Evolutionary conservation across 176 grass and related monocot genomes (phyloP), one percentile per base, ranked within the genome.

Genomic region (Ensete glaucum): DNA sequence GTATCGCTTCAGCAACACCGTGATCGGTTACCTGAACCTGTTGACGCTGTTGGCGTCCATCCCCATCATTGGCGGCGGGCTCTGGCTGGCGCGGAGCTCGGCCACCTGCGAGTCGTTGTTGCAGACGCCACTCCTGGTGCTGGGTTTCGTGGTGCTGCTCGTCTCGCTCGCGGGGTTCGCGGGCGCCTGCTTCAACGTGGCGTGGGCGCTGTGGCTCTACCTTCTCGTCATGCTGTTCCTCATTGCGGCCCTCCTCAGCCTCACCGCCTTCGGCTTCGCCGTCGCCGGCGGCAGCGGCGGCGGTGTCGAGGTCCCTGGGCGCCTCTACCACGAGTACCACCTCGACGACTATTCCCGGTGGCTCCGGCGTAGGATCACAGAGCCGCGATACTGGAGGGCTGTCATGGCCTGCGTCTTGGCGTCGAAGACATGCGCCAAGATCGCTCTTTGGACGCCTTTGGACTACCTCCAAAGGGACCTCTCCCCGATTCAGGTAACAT

Each of bases 1-100:
- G 16, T 75, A 83, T 52, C 88, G 78, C 23, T 64, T 92, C 59
- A 96, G 92, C 86, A 96, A 89, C 89, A 88, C 83, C 24, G 54
- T 85, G 43, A 69, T 92, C 34, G 92, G 92, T 1, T 89, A 89
- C 84, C 76, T 92, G 12, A 96, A 96, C 78, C 89, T 96, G 51
- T 2, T 92, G 48, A 92, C 89, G 16, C 85, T 96, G 2, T 74
- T 92, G 0, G 85, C 84, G 9, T 96, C 92, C 21, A 85, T 96
- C 80, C 92, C 92, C 19, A 13, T 92, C 60, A 92, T 96, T 12
- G 92, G 87, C 13, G 86, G 85, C 0, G 92, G 92, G 5, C 80
- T 96, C 53, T 96, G 89, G 92, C 77, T 92, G 81, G 80, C 85
- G 22, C 78, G 81, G 59, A 80, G 78, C 72, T 82, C 89, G 4